Evolutionary conservation across 305 asterid species (phyloP).

Genomic region (Lippia alba): DNA sequence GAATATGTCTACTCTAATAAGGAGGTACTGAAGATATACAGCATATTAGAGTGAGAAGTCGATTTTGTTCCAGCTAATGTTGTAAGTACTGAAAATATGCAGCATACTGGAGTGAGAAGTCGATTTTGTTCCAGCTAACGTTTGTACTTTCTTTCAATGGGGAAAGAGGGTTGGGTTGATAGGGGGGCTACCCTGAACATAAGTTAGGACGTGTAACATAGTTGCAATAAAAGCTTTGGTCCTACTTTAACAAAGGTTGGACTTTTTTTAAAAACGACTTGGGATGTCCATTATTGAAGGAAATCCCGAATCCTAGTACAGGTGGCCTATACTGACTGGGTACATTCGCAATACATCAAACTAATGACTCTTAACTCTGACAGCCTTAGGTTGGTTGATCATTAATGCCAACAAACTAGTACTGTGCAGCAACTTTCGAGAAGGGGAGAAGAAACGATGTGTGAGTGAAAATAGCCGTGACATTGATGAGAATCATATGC

Average conservation of each 20-base stretch:
- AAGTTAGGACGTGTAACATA: constrained; percentile 18
- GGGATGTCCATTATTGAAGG: constrained; percentile 14
- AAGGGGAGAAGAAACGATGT: constrained; percentile 30
- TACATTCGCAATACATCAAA: constrained; percentile 17
- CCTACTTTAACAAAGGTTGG: constrained; percentile 35
- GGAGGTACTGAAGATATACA: background rate
- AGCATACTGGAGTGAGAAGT: constrained; percentile 6
- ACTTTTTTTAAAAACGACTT: constrained; percentile 21
- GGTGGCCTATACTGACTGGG: constrained; percentile 35
- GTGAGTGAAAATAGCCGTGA: constrained; percentile 21
- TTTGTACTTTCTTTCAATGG: constrained; percentile 17
- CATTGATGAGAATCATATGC: constrained; percentile 20
- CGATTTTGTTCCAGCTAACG: background rate
- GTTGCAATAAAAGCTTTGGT: constrained; percentile 7
- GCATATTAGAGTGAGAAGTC: background rate
- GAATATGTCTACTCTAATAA: too few species aligned
- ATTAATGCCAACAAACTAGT: constrained; percentile 35
- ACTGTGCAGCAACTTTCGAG: constrained; percentile 25
- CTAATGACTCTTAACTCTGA: constrained; percentile 34
- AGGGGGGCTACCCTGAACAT: constrained; percentile 21
- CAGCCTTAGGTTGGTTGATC: constrained; percentile 35
- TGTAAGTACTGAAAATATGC: background rate
- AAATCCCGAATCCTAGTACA: constrained; percentile 5
- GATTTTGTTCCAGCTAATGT: background rate
- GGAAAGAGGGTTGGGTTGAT: constrained; percentile 5